Base-by-base conservation (phyloP, 768 basidiomycete genomes). In the Trametes coccinea region DNA sequence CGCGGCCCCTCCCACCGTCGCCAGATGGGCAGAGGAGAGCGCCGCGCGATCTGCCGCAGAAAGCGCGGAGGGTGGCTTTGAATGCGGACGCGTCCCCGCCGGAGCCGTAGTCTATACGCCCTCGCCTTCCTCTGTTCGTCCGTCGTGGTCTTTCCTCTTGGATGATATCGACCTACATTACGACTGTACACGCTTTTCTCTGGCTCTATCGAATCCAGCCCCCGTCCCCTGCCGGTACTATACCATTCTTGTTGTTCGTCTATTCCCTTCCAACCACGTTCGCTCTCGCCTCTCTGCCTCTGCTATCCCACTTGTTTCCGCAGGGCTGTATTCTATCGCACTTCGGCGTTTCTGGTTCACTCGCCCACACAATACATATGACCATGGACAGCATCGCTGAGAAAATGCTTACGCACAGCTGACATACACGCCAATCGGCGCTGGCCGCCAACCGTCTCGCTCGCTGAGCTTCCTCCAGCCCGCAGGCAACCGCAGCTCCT, bases 371-470 rank as follows among this genome's bases (percentile, higher is more conserved):
- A 7, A 10, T 29, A 17, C 17, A 46, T 4, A 29, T 27, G 0
- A 10, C 45, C 45, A 37, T 11, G 45, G 17, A 46, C 27, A 46
- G 14, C 17, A n/a, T 10, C 16, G n/a, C 14, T 41, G 39, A 27
- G 30, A 10, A 10, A 11, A 31, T n/a, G 16, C 51, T 65, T 29
- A 60, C 30, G 47, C 5, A 65, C 67, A 63, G 48, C 46, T 34
- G 10, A 71, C 65, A 61, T 76, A 82, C 52, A 89, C 78, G 8
- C 90, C 90, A 47, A 92, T 86, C 5, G 90, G 89, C 68, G 83
- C 86, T 2, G 85, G 79, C 63, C 75, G 79, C 90, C 90, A 91
- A 40, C 72, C 71, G 14, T 74, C 74, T 16, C 64, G 72, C 22
- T 70, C 70, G 31, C 78, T 74, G 11, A 86, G 73, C 44, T 78